These are phyloP conservation scores for Paramecium tetraurelia DNA, from an alignment of 73 alveolate genomes.

Conservation along the genomic window DNA sequence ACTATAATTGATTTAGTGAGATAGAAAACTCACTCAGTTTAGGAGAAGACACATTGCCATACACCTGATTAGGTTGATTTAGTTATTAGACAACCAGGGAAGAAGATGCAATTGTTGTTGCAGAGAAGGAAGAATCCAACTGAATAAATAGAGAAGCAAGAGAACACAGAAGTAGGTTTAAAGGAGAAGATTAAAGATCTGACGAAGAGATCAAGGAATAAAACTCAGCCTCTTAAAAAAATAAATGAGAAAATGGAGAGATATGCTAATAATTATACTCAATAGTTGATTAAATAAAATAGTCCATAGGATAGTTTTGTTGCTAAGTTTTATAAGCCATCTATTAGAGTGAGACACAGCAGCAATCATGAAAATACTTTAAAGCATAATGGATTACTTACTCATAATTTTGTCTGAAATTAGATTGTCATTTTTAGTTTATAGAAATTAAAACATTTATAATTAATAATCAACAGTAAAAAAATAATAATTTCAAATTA, in stretches of 20 bases:
- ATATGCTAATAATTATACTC: neutral
- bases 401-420: neutral
- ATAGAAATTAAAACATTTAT: neutral
- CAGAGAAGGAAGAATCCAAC: neutral
- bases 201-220: neutral
- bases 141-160: neutral
- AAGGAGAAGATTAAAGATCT: neutral
- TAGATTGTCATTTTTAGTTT: neutral
- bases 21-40: neutral
- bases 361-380: neutral
- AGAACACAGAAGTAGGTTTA: neutral
- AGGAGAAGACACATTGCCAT: neutral
- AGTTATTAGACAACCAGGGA: neutral
- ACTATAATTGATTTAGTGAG: neutral
- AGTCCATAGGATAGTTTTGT: neutral
- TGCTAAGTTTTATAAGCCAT: neutral
- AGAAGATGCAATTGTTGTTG: neutral
- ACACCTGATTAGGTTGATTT: neutral
- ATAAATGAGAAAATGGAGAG: neutral
- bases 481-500: neutral
- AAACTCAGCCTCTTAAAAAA: neutral
- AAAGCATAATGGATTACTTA: neutral
- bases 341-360: neutral
- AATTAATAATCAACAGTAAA: neutral
- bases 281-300: neutral